Conservation (phyloP, 768 basidiomycete genomes). For the Agrocybe pediades region DNA sequence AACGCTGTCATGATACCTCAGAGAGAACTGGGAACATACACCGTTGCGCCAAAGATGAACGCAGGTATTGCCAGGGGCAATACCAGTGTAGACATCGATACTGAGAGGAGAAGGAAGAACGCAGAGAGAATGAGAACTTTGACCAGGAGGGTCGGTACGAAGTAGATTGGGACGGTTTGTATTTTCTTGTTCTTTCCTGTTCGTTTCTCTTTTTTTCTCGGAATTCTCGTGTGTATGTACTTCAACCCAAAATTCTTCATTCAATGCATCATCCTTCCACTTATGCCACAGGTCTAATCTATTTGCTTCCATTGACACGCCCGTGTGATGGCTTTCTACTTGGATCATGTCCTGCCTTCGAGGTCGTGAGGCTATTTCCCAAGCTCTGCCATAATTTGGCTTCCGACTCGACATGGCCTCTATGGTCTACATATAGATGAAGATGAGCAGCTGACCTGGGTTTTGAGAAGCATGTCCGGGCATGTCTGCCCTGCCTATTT, state of each 20-base stretch:
- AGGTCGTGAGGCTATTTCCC: background rate
- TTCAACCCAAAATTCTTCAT: background rate
- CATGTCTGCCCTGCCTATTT: background rate
- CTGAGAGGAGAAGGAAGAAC: constrained; percentile 72
- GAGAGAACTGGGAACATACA: constrained; percentile 74
- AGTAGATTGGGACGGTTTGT: constrained; percentile 12
- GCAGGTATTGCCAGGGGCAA: constrained; percentile 51
- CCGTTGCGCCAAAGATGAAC: constrained; percentile 69
- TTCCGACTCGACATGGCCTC: background rate
- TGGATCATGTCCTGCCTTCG: background rate
- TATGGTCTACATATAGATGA: background rate
- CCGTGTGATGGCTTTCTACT: background rate
- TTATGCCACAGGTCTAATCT: background rate
- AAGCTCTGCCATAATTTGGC: background rate
- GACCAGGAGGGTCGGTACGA: constrained; percentile 47
- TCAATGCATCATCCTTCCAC: background rate
- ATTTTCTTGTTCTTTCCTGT: background rate
- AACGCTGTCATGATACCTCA: constrained; percentile 83
- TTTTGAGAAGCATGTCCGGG: background rate
- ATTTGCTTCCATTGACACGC: background rate
- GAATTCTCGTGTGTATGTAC: background rate
- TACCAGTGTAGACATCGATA: constrained; percentile 70
- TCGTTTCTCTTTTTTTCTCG: background rate
- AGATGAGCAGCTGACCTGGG: background rate
- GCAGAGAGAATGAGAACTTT: constrained; percentile 71